phyloP scores from a whole-genome alignment of 2,329 filamentous ascomycete species.

The Dactylonectria estremocensis region DNA sequence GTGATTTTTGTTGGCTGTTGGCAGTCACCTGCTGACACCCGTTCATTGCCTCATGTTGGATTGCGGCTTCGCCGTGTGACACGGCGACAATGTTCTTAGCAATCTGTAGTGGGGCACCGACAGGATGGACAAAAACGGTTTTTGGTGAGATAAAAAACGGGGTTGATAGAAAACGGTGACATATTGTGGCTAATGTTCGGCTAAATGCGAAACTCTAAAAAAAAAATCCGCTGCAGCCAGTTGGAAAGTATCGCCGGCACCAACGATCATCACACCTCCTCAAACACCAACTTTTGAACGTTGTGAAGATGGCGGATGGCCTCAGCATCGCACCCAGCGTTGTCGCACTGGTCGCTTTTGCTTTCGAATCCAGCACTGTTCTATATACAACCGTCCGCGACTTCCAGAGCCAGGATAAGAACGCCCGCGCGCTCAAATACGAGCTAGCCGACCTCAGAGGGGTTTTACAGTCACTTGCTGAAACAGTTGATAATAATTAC shows the following conservation, averaged over 20 bases:
- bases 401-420: constrained; percentile 38
- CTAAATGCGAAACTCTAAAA: too few relatives aligned
- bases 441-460: constrained; percentile 58
- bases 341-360: constrained; percentile 35
- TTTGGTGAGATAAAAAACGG: too few relatives aligned
- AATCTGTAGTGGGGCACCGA: too few relatives aligned
- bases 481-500: constrained; percentile 38
- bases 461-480: constrained; percentile 55
- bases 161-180: too few relatives aligned
- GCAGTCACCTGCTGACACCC: too few relatives aligned
- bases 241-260: background rate
- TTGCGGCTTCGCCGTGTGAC: too few relatives aligned
- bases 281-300: background rate
- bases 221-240: background rate
- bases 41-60: too few relatives aligned
- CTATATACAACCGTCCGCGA: constrained; percentile 36
- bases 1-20: background rate
- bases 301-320: constrained; percentile 33
- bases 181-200: too few relatives aligned
- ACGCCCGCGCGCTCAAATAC: constrained; percentile 57
- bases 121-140: too few relatives aligned
- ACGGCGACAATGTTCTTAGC: too few relatives aligned
- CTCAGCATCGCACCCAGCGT: constrained; percentile 36
- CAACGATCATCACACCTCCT: background rate
- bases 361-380: constrained; percentile 38